Base-by-base conservation (phyloP, 345 rosid species). In the Salix dunnii region DNA sequence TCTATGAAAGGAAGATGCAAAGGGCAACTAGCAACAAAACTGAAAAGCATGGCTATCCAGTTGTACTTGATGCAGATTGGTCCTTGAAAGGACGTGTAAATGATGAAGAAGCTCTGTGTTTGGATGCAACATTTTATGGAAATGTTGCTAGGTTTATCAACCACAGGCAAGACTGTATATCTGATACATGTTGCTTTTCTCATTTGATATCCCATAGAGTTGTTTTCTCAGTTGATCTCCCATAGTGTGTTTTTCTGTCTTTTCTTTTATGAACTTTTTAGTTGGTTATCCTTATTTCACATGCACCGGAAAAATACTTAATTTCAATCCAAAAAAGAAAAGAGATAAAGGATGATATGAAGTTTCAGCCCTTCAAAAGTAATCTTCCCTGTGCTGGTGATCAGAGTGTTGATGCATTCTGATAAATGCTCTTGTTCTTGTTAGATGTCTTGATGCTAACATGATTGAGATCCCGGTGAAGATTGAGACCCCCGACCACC, bases 91-190 rank as follows among this genome's bases (percentile, higher is more conserved):
- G 75, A 76, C 53, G 71, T 67, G 60, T 91, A 55, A 83, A 85
- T 84, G 97, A 96, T 81, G 94, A 92, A 79, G 94, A 92, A 70
- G 94, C 94, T 60, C 94, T 96, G 70, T 96, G 98, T 72, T 75
- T 96, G 71, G 98, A 93, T 86, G 88, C 99, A 55, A 89, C 94
- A 13, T 67, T 64, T 75, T 84, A 75, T 74, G 98, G 98, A 63
- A 96, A 96, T 86, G 89, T 91, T 74, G 97, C 97, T 36, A 86
- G 94, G 83, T 96, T 96, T 84, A 91, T 96, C 67, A 96, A 95
- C 82, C 98, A 95, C 75, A 89, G 99, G 99, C 90, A 87, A 67
- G 71, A 70, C 67, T 75, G 27, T 80, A 75, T 23, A 70, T 11
- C 25, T 38, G 14, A 8, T 70, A 64, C 72, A 68, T 27, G 25